These are phyloP conservation scores for Stachybotrys elegans DNA, from an alignment of 2,329 filamentous ascomycete genomes.

Conservation along the genomic window DNA sequence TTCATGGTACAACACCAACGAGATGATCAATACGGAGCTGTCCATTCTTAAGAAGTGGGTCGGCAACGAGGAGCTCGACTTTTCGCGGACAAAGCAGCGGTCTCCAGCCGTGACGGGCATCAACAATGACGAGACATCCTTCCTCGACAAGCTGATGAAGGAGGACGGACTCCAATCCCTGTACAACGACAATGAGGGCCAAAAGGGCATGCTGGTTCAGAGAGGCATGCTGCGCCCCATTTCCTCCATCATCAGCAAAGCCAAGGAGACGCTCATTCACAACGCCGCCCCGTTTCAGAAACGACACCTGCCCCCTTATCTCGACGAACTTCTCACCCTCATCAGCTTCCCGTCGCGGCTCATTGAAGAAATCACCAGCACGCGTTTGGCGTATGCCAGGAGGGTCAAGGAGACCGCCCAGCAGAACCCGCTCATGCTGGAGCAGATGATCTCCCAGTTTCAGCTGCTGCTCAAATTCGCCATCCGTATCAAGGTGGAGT, in stretches of 20 bases:
- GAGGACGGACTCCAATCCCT: slow-evolving; percentile 91
- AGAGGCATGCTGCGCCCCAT: slow-evolving; percentile 82
- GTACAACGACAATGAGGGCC: slow-evolving; percentile 59
- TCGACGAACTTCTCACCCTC: slow-evolving; percentile 89
- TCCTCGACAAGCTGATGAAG: slow-evolving; percentile 90
- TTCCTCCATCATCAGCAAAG: slow-evolving; percentile 83
- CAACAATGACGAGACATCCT: slow-evolving; percentile 79
- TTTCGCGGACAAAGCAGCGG: slow-evolving; percentile 67
- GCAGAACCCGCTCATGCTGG: slow-evolving; percentile 88
- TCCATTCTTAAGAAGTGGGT: slow-evolving; percentile 93
- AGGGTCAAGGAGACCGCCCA: slow-evolving; percentile 94
- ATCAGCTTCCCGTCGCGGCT: slow-evolving; percentile 96
- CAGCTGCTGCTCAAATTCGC: slow-evolving; percentile 89
- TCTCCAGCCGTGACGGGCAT: slow-evolving; percentile 64
- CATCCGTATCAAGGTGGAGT: slow-evolving; percentile 87
- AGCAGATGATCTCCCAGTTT: slow-evolving; percentile 97
- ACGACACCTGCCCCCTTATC: slow-evolving; percentile 89
- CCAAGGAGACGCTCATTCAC: slow-evolving; percentile 82
- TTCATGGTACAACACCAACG: slow-evolving; percentile 95
- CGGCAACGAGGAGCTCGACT: slow-evolving; percentile 91
- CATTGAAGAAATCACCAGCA: slow-evolving; percentile 93
- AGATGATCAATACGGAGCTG: slow-evolving; percentile 92
- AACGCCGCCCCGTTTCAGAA: slow-evolving; percentile 82
- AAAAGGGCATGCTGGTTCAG: slow-evolving; percentile 70
- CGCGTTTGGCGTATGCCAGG: slow-evolving; percentile 84